Evolutionary conservation across 768 basidiomycete species (phyloP).

Genomic region (Pulveroboletus sp.): DNA sequence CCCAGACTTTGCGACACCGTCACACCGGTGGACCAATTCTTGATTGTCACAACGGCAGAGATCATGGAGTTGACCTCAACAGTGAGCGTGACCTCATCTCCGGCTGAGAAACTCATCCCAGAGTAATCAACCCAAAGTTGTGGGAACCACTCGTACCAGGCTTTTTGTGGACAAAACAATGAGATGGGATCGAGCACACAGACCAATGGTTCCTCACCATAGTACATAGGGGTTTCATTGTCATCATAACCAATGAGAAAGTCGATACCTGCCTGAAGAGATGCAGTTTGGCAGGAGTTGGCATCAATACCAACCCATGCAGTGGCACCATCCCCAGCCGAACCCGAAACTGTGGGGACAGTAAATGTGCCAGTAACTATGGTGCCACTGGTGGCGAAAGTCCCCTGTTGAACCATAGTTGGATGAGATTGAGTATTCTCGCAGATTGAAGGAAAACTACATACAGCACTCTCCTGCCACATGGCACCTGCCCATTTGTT

Average conservation of each 20-base stretch:
- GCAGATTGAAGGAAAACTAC: not conserved
- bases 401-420: not conserved
- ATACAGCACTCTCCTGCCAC: not conserved
- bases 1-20: not conserved
- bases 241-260: not conserved
- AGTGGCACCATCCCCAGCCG: not conserved
- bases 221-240: not conserved
- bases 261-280: slow-evolving; percentile 5
- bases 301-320: slow-evolving; percentile 10
- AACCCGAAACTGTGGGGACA: too few species aligned
- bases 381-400: not conserved
- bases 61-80: not conserved
- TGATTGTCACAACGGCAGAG: not conserved
- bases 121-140: not conserved
- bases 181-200: not conserved
- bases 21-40: not conserved
- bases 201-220: not conserved
- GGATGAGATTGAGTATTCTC: not conserved
- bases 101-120: not conserved
- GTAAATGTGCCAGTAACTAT: too few species aligned
- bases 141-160: slow-evolving; percentile 8
- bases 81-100: not conserved
- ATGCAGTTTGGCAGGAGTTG: not conserved
- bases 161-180: not conserved
- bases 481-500: slow-evolving; percentile 4